phyloP scores from a whole-genome alignment of 2,329 filamentous ascomycete species.

The Podosphaera fusca region DNA sequence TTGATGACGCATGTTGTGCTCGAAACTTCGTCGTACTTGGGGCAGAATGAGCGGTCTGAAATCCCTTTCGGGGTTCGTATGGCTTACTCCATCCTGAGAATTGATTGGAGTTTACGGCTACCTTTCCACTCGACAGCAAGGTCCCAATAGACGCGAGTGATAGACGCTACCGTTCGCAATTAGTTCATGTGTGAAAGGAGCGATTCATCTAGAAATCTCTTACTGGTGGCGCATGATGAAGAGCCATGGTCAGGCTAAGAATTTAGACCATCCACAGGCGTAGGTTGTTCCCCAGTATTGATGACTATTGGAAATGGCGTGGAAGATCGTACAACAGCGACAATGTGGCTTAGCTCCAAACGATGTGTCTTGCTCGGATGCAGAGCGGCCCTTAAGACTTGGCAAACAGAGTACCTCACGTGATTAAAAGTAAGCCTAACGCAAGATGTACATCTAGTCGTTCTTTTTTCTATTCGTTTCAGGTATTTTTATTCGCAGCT shows the following conservation, averaged over 20 bases:
- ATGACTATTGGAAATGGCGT: neutral
- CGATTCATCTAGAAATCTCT: conserved; percentile 1
- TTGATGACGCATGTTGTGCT: neutral
- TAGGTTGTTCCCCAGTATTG: neutral
- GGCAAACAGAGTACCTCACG: too few relatives aligned
- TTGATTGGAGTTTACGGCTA: neutral
- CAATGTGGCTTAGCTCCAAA: neutral
- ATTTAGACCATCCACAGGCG: neutral
- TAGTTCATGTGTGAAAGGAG: neutral
- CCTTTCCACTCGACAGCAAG: neutral
- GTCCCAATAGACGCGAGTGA: neutral
- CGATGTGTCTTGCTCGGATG: too few relatives aligned
- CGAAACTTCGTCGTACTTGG: neutral
- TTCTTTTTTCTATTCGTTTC: neutral
- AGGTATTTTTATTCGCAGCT: neutral
- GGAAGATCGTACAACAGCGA: neutral
- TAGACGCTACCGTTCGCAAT: neutral
- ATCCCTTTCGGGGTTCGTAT: neutral
- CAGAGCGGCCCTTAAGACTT: neutral
- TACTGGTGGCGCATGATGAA: conserved; percentile 12
- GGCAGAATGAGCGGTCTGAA: neutral
- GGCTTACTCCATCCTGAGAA: neutral
- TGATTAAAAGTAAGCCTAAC: too few relatives aligned
- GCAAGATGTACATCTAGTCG: neutral
- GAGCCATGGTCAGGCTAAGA: conserved; percentile 8